Conservation (phyloP, 371 early-diverging fungal genomes). For the Nematocida sp. region DNA sequence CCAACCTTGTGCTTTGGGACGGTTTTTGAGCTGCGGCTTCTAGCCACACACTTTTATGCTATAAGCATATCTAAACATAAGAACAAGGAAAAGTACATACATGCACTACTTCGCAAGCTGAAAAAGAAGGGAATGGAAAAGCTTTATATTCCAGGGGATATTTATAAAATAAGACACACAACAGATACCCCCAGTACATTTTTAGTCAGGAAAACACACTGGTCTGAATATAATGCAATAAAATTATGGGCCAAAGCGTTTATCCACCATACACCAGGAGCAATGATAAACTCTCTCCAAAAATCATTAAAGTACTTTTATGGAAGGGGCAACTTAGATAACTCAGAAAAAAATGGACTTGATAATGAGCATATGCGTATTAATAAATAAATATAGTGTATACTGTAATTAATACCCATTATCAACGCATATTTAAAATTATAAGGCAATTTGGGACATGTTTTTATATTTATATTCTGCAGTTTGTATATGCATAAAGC, state of each 20-base stretch:
- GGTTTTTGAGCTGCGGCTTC: constrained; percentile 66
- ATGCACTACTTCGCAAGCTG: constrained; percentile 58
- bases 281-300: constrained; percentile 44
- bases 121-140: constrained; percentile 62
- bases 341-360: not conserved
- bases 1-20: constrained; percentile 65
- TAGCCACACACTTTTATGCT: constrained; percentile 63
- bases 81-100: constrained; percentile 49
- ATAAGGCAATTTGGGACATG: not conserved
- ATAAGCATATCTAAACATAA: constrained; percentile 37
- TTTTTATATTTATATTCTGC: not conserved
- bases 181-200: constrained; percentile 29
- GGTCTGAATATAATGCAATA: constrained; percentile 34
- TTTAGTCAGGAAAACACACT: constrained; percentile 47
- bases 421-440: not conserved
- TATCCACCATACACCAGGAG: constrained; percentile 53
- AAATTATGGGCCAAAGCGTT: constrained; percentile 36
- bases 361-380: not conserved
- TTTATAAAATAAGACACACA: constrained; percentile 61
- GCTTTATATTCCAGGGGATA: constrained; percentile 67
- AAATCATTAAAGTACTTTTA: constrained; percentile 52
- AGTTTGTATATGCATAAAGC: too few relatives aligned
- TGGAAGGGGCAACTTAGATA: too few relatives aligned
- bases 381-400: too few relatives aligned
- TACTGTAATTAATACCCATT: too few relatives aligned